Percentiles rank a stretch among this genome's conserved stretches.
Evolutionary conservation across 352 stramenopile species (phyloP).

Genomic region (Phytopythium aichiense): DNA sequence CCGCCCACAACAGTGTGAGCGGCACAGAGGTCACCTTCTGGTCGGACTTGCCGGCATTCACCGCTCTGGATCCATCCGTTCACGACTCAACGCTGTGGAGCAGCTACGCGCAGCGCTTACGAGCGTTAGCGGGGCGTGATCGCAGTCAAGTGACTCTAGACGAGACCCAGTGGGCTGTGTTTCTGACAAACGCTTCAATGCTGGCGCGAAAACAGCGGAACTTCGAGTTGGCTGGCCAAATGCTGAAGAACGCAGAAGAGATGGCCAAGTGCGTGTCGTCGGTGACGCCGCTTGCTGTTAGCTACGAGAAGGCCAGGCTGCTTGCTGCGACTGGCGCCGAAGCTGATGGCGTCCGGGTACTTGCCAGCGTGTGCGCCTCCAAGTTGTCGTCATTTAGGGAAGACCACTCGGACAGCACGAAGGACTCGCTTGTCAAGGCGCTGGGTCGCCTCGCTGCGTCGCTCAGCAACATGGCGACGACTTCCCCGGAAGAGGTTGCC

Average conservation of each 20-base stretch:
- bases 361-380: constrained; percentile 7
- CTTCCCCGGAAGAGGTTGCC: neutral
- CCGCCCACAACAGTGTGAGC: no score
- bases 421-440: constrained; percentile 7
- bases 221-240: constrained; percentile 22
- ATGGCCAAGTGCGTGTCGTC: constrained; percentile 1
- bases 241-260: constrained; percentile 29
- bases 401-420: neutral
- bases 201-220: constrained; percentile 59
- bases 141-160: neutral
- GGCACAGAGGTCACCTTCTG: no score
- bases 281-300: constrained; percentile 9
- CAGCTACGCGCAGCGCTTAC: neutral
- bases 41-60: neutral
- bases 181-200: constrained; percentile 30
- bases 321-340: constrained; percentile 30
- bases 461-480: neutral
- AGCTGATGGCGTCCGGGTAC: constrained; percentile 21
- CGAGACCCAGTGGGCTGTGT: neutral
- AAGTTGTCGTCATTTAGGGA: neutral
- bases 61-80: constrained; percentile 16
- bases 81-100: constrained; percentile 39
- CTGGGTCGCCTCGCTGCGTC: neutral
- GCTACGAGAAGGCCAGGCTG: constrained; percentile 36
- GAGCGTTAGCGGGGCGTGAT: neutral